These are phyloP conservation scores for Omphalotus olearius DNA, from an alignment of 1,284 basidiomycete genomes.

Conservation along the genomic window DNA sequence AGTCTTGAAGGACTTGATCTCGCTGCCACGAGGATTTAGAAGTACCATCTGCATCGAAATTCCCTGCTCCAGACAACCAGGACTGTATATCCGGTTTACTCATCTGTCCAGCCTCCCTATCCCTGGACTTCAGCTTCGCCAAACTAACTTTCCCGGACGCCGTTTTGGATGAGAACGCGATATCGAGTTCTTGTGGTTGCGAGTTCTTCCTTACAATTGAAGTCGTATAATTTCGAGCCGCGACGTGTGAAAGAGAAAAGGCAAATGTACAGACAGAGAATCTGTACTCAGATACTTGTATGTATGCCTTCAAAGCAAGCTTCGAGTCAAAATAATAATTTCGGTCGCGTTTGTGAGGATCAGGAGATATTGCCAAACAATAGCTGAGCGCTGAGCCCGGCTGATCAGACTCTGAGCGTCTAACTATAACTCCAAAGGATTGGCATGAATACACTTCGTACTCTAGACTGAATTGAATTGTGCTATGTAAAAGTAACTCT, in stretches of 20 bases:
- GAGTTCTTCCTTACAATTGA: not conserved
- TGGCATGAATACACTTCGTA: too few relatives aligned
- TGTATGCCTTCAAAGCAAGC: not conserved
- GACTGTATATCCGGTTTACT: slow-evolving; percentile 16
- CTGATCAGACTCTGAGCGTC: not conserved
- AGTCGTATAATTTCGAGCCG: not conserved
- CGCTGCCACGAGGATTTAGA: slow-evolving; percentile 39
- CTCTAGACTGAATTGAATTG: too few relatives aligned
- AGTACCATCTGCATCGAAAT: slow-evolving; percentile 9
- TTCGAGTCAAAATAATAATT: not conserved
- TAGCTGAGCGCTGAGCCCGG: not conserved
- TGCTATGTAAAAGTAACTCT: too few relatives aligned
- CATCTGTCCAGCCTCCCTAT: slow-evolving; percentile 12
- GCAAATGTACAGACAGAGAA: not conserved
- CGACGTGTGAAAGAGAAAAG: not conserved
- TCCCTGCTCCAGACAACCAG: slow-evolving; percentile 15
- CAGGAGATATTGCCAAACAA: slow-evolving; percentile 1
- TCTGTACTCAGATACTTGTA: not conserved
- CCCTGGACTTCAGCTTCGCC: slow-evolving; percentile 15
- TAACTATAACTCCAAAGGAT: too few relatives aligned
- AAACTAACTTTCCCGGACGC: slow-evolving; percentile 11
- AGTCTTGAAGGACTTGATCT: slow-evolving; percentile 47
- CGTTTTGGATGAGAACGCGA: not conserved
- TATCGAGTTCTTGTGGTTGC: not conserved
- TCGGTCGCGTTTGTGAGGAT: slow-evolving; percentile 1